Conservation (phyloP, 305 asterid genomes). For the Fraxinus baroniana region DNA sequence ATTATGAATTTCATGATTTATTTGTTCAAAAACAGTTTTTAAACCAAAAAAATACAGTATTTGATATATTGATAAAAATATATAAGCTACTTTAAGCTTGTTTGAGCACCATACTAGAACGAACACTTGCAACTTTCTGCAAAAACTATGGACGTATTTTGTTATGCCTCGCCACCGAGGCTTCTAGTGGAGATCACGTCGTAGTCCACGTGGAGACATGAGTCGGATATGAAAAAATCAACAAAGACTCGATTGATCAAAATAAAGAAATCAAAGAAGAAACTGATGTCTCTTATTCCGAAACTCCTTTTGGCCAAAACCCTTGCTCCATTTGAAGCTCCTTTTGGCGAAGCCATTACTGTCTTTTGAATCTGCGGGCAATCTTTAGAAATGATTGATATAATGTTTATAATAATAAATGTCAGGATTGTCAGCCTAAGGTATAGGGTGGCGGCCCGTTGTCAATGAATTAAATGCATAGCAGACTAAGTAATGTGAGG, state of each 20-base stretch:
- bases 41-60: not conserved
- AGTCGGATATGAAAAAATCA: not conserved
- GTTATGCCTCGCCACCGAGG: no score
- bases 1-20: not conserved
- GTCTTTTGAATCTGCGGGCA: no score
- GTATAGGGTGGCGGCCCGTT: no score
- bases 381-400: no score
- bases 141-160: not conserved
- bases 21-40: not conserved
- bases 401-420: no score
- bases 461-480: no score
- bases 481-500: no score
- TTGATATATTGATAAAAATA: not conserved
- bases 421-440: no score
- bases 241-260: no score
- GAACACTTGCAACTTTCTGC: not conserved
- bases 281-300: not conserved
- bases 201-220: no score
- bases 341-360: no score
- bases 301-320: not conserved
- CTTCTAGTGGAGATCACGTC: no score
- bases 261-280: not conserved
- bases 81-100: not conserved
- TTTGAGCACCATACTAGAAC: not conserved
- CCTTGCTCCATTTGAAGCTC: not conserved